Percentiles rank a stretch among this genome's conserved stretches.
phyloP scores from a whole-genome alignment of 768 basidiomycete genomes.

The Xanthoconium purpureum region DNA sequence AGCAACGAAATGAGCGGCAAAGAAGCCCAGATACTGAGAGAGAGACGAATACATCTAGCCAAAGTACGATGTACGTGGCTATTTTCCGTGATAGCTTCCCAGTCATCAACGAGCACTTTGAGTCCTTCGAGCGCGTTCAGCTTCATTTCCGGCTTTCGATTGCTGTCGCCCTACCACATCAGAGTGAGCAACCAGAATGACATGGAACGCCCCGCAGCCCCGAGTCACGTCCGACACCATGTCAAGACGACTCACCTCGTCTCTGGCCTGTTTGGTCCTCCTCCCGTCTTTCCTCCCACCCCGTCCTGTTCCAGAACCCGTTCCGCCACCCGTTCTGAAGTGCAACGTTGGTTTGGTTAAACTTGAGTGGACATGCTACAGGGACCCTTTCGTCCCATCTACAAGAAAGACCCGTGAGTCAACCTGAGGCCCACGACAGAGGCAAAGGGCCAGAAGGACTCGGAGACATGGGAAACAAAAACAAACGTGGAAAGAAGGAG shows the following conservation, averaged over 20 bases:
- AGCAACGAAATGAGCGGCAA: background rate
- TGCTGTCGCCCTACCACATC: slow-evolving; percentile 61
- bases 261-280: slow-evolving; percentile 68
- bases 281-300: slow-evolving; percentile 56
- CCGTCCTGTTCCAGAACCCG: slow-evolving; percentile 27
- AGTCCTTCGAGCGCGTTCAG: slow-evolving; percentile 86
- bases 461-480: background rate
- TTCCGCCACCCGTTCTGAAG: slow-evolving; percentile 56
- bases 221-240: background rate
- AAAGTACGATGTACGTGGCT: slow-evolving; percentile 56
- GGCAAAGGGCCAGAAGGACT: no score
- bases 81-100: slow-evolving; percentile 96
- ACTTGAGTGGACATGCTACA: slow-evolving; percentile 73
- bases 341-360: slow-evolving; percentile 74
- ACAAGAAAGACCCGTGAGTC: background rate
- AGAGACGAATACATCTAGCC: background rate
- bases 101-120: slow-evolving; percentile 91
- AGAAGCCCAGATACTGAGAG: background rate
- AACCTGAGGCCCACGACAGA: background rate
- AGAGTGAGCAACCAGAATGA: background rate
- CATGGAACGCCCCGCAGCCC: background rate
- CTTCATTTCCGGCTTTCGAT: slow-evolving; percentile 85
- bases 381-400: slow-evolving; percentile 65
- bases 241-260: slow-evolving; percentile 52
- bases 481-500: background rate